Percentiles rank a stretch among this genome's conserved stretches.
These are phyloP conservation scores for Lupinus albus DNA, from an alignment of 306 rosid genomes.

Conservation along the genomic window DNA sequence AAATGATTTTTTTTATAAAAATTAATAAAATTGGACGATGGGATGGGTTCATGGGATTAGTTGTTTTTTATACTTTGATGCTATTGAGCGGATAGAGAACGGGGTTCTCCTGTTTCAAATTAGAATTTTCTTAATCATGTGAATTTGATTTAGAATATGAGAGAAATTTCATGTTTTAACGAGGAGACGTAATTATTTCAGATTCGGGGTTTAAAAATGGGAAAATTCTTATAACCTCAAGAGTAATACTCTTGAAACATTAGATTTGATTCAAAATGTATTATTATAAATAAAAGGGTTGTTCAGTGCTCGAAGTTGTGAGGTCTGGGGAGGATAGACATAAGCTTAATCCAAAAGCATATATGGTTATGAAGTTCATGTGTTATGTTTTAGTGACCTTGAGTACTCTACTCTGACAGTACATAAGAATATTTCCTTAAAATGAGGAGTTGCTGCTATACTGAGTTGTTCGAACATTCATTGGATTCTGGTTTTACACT, in stretches of 20 bases:
- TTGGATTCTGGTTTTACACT: constrained; percentile 6
- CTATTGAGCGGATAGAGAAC: not conserved
- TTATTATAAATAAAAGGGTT: not conserved
- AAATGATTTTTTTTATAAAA: too few relatives aligned
- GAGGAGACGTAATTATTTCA: not conserved
- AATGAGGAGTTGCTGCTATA: constrained; percentile 15
- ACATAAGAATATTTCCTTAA: not conserved
- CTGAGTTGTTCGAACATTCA: constrained; percentile 12
- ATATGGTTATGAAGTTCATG: not conserved
- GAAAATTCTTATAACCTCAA: not conserved
- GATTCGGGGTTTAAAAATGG: not conserved
- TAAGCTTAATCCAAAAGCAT: not conserved
- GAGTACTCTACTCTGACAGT: not conserved
- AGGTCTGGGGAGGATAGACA: too few relatives aligned
- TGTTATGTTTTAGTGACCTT: not conserved
- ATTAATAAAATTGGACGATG: too few relatives aligned
- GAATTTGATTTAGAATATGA: not conserved
- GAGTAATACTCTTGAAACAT: not conserved
- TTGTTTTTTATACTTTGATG: not conserved
- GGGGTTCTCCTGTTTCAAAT: constrained; percentile 24
- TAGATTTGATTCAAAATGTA: not conserved
- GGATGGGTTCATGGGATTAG: too few relatives aligned
- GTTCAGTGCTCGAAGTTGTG: too few relatives aligned
- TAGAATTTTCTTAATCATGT: constrained; percentile 3
- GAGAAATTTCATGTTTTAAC: not conserved